Base-by-base conservation (phyloP, 2,329 filamentous ascomycete species). In the Diplocarpon mali region DNA sequence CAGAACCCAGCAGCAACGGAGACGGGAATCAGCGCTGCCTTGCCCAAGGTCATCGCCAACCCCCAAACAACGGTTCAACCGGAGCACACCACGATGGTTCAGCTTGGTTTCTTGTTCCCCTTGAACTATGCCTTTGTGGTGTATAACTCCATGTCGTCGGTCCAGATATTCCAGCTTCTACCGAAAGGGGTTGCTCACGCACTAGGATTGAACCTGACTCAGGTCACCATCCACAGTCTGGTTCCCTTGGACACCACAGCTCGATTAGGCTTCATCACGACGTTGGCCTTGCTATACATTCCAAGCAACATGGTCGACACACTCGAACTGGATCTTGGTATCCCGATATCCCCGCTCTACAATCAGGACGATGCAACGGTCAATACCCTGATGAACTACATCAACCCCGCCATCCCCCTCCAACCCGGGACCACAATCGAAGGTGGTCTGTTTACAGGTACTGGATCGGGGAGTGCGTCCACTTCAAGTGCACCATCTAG, bases 111-210 rank as follows among this genome's bases (percentile, higher is more conserved):
- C 72, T 69, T 77, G 42, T 83, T 79, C 59, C 75, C 76, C 1
- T 73, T 94, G 55, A 90, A 93, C 67, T 98, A 92, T 64, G 68
- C 75, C 8, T 95, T 93, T 60, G 84, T 96, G 24, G 80, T 83
- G 10, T 69, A 69, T 16, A 78, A 83, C 50, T 71, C 78, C 12
- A 72, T 81, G 52, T 84, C 88, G 14, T 83, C 86, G 5, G 78
- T 78, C 32, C 90, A 96, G 65, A 85, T 98, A 58, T 94, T 95
- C 68, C 67, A 76, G 42, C 84, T 77, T 53, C 69, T 95, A 3
- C 88, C 88, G 0, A 56, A 70, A 42, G 86, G 85, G 37, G 53
- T 69, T 43, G 51, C 60, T 3, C 64, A 63, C 39, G 80, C 76
- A 37, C 68, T 94, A 37, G 57, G 64, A 2, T 50, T 65, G 11